These are phyloP conservation scores for Lentinula raphanica DNA, from an alignment of 768 basidiomycete species.

Conservation along the genomic window DNA sequence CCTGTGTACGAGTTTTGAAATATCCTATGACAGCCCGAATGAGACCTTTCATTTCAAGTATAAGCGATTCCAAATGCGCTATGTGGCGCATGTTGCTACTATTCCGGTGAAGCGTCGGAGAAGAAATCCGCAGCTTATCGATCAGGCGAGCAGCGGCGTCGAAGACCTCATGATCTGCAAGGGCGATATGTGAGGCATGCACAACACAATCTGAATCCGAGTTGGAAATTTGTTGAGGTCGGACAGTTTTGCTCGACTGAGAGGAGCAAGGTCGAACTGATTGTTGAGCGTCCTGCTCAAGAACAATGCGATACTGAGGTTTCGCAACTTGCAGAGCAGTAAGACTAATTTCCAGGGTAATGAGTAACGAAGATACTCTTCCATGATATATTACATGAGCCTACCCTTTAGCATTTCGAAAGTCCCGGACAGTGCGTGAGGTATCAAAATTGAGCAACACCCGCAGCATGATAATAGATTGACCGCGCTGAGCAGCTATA, in stretches of 20 bases:
- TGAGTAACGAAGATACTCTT: background rate
- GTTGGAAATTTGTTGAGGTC: too few species aligned
- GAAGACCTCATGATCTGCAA: slow-evolving; percentile 41
- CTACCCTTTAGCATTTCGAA: slow-evolving; percentile 70
- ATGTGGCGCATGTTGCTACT: too few species aligned
- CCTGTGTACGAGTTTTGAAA: too few species aligned
- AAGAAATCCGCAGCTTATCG: too few species aligned
- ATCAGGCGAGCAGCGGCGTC: slow-evolving; percentile 39
- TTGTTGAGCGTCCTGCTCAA: too few species aligned
- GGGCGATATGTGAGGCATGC: slow-evolving; percentile 16
- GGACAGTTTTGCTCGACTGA: too few species aligned
- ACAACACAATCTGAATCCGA: too few species aligned
- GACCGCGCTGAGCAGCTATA: slow-evolving; percentile 71
- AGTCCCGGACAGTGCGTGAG: slow-evolving; percentile 46
- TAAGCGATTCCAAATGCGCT: too few species aligned
- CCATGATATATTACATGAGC: slow-evolving; percentile 20
- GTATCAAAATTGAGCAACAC: slow-evolving; percentile 64
- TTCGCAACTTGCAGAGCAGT: slow-evolving; percentile 66
- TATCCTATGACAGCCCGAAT: slow-evolving; percentile 43
- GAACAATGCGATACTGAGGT: too few species aligned
- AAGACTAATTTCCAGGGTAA: slow-evolving; percentile 7
- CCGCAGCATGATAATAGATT: slow-evolving; percentile 55
- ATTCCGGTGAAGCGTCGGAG: too few species aligned
- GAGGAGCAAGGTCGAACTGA: too few species aligned
- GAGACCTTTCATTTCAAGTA: slow-evolving; percentile 44